These are phyloP conservation scores for Alternaria tenuissima DNA, from an alignment of 2,329 filamentous ascomycete species.

Conservation along the genomic window DNA sequence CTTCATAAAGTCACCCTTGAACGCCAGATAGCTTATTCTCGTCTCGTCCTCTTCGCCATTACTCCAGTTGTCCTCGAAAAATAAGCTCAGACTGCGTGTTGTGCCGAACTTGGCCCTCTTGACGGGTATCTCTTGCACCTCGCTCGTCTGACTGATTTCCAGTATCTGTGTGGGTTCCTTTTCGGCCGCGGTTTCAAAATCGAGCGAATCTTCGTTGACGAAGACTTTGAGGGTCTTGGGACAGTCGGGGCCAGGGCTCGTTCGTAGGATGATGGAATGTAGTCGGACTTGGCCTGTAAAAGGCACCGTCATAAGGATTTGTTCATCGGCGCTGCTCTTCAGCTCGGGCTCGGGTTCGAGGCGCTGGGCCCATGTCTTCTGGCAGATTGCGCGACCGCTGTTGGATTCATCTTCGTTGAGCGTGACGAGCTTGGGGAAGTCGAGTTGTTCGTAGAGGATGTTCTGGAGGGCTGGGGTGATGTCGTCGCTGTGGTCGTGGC, in stretches of 20 bases:
- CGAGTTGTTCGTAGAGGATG: slow-evolving; percentile 89
- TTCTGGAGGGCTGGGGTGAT: slow-evolving; percentile 89
- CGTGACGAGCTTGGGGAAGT: slow-evolving; percentile 84
- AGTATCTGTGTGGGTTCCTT: slow-evolving; percentile 76
- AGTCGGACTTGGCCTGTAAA: slow-evolving; percentile 95
- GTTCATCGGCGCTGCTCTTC: slow-evolving; percentile 86
- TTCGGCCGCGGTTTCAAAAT: slow-evolving; percentile 80
- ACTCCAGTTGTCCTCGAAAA: slow-evolving; percentile 90
- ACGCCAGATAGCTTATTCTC: slow-evolving; percentile 82
- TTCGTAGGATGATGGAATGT: slow-evolving; percentile 86
- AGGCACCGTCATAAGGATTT: slow-evolving; percentile 90
- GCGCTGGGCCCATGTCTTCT: slow-evolving; percentile 91
- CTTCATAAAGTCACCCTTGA: slow-evolving; percentile 93
- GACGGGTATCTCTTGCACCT: slow-evolving; percentile 87
- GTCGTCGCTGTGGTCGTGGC: slow-evolving; percentile 90
- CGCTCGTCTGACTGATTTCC: slow-evolving; percentile 77
- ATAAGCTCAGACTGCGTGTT: slow-evolving; percentile 82
- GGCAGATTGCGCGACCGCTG: slow-evolving; percentile 76
- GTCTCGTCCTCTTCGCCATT: slow-evolving; percentile 80
- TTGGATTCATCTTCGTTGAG: slow-evolving; percentile 79
- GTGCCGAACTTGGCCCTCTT: slow-evolving; percentile 88
- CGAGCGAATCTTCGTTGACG: slow-evolving; percentile 81
- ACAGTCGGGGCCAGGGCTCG: slow-evolving; percentile 72
- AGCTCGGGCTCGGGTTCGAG: slow-evolving; percentile 76
- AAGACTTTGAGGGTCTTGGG: slow-evolving; percentile 87